A percentile compares a stretch with the other conserved stretches of the same genome.
phyloP scores from a whole-genome alignment of 192 early-diverging fungal species.

The Rhizophagus prolifer region DNA sequence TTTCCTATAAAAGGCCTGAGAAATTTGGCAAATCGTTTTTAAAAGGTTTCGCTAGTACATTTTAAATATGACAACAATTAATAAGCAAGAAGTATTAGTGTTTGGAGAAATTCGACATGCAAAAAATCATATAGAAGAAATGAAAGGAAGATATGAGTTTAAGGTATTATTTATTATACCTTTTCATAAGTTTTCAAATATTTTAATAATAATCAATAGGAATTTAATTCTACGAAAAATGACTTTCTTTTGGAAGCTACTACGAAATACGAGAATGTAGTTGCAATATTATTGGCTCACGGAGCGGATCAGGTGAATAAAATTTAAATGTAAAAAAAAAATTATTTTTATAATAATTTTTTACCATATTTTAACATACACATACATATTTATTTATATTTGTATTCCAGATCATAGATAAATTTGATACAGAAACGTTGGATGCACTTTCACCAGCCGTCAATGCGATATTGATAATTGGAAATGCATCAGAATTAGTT shows the following conservation, averaged over 20 bases:
- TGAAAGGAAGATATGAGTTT: slow-evolving; percentile 12
- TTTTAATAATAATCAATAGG: neutral
- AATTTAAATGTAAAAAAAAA: neutral
- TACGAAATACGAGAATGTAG: slow-evolving; percentile 22
- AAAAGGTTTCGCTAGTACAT: neutral
- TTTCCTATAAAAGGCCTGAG: no score
- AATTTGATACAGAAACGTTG: slow-evolving; percentile 11
- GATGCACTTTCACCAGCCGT: slow-evolving; percentile 19
- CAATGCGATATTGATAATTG: slow-evolving; percentile 18
- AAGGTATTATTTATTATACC: neutral
- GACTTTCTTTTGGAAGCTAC: slow-evolving; percentile 8
- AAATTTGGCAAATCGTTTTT: neutral
- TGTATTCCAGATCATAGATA: slow-evolving; percentile 9
- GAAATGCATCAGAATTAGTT: slow-evolving; percentile 16
- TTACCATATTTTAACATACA: neutral
- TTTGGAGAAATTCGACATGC: slow-evolving; percentile 13
- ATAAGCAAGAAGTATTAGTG: slow-evolving; percentile 20
- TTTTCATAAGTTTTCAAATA: neutral
- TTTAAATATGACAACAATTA: neutral
- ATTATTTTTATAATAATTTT: neutral
- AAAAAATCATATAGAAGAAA: neutral
- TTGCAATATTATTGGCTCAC: slow-evolving; percentile 15
- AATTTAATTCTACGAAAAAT: slow-evolving; percentile 14
- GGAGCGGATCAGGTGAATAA: slow-evolving; percentile 17
- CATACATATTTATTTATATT: no score